Evolutionary conservation across 2,329 filamentous ascomycete genomes (phyloP).

Genomic region (Aureobasidium lini): DNA sequence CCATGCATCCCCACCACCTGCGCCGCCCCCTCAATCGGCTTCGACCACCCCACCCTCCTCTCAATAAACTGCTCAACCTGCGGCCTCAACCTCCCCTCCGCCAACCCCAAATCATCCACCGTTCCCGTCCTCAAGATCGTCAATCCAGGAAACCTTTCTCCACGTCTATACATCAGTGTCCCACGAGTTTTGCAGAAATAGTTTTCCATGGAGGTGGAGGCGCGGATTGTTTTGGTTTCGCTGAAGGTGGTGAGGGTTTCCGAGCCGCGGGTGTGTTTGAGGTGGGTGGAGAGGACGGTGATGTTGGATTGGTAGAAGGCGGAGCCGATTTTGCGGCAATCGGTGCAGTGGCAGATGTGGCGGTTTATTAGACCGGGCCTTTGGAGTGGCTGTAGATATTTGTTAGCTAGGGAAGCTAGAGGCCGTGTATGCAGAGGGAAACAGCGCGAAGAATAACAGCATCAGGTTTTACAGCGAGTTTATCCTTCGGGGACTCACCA

Average conservation of each 20-base stretch:
- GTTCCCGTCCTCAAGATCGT: slow-evolving; percentile 51
- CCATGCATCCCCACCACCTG: slow-evolving; percentile 13
- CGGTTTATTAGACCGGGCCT: slow-evolving; percentile 39
- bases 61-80: slow-evolving; percentile 46
- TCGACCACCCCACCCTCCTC: slow-evolving; percentile 46
- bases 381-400: slow-evolving; percentile 20
- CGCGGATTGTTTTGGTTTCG: slow-evolving; percentile 42
- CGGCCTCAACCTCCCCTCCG: slow-evolving; percentile 51
- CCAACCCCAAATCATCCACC: slow-evolving; percentile 53
- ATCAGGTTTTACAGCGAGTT: neutral
- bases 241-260: slow-evolving; percentile 42
- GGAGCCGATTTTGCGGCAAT: slow-evolving; percentile 55
- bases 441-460: neutral
- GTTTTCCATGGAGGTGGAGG: slow-evolving; percentile 50
- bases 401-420: neutral
- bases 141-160: slow-evolving; percentile 36
- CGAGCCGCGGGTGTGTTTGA: slow-evolving; percentile 45
- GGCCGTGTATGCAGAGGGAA: neutral
- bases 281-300: slow-evolving; percentile 37
- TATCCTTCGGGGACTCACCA: slow-evolving; percentile 34
- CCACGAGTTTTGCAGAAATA: slow-evolving; percentile 55
- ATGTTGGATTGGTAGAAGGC: slow-evolving; percentile 58
- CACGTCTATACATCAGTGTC: slow-evolving; percentile 51
- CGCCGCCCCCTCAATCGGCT: slow-evolving; percentile 29
- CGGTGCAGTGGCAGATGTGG: slow-evolving; percentile 54